phyloP scores from a whole-genome alignment of 352 stramenopile species.

The Globisporangium paddicum region DNA sequence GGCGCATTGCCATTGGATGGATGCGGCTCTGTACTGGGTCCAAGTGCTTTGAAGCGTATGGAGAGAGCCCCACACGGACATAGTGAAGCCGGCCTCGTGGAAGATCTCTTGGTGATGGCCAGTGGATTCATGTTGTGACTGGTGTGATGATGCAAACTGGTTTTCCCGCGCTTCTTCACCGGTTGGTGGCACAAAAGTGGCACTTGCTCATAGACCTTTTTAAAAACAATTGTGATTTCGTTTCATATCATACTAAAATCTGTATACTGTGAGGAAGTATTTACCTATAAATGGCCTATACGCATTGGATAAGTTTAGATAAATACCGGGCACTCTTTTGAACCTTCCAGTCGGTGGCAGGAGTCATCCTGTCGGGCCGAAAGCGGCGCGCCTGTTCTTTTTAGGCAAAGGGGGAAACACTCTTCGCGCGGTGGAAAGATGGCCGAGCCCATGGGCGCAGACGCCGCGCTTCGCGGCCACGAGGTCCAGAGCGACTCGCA shows the following conservation, averaged over 20 bases:
- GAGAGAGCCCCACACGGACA: background rate
- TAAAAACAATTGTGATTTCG: background rate
- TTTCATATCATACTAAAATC: no score
- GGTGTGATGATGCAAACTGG: background rate
- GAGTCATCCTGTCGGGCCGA: background rate
- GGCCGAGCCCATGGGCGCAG: conserved; percentile 9
- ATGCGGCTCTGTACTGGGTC: background rate
- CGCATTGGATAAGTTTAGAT: background rate
- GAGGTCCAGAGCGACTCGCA: background rate
- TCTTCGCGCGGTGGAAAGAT: conserved; percentile 1
- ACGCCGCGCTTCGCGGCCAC: conserved; percentile 10
- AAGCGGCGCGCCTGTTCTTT: background rate
- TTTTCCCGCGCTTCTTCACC: conserved; percentile 13
- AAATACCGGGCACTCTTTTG: background rate
- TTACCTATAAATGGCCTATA: no score
- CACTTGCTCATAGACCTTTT: background rate
- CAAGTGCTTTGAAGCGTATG: background rate
- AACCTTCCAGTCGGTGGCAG: conserved; percentile 2
- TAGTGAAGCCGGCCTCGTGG: background rate
- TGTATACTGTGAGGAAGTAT: no score
- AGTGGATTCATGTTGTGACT: background rate
- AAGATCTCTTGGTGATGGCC: background rate
- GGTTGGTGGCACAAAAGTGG: conserved; percentile 2
- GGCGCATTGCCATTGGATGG: background rate
- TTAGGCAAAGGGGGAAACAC: conserved; percentile 7